Evolutionary conservation across 1,139 yeast genomes (phyloP).

Genomic region (Hemisphaericaspora subhashii): DNA sequence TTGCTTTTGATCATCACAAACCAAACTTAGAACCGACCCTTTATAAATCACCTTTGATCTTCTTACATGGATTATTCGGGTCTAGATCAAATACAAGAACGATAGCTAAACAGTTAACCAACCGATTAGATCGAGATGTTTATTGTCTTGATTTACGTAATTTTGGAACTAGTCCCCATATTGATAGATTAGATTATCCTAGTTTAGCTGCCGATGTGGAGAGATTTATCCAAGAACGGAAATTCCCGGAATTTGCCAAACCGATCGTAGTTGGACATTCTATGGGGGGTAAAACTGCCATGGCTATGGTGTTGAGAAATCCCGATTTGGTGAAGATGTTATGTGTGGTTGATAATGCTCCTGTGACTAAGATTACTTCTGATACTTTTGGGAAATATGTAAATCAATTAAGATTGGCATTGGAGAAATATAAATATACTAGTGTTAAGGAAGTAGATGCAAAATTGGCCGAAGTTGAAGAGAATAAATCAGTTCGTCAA

Average conservation of each 20-base stretch:
- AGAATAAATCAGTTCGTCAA: conserved; percentile 62
- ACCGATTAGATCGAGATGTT: conserved; percentile 46
- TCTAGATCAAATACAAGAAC: conserved; percentile 75
- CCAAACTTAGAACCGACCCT: conserved; percentile 20
- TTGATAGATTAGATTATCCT: conserved; percentile 68
- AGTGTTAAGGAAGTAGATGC: conserved; percentile 69
- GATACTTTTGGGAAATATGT: conserved; percentile 67
- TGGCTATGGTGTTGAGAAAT: conserved; percentile 76
- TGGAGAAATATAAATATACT: conserved; percentile 42
- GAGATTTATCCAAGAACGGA: conserved; percentile 54
- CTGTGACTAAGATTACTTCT: conserved; percentile 62
- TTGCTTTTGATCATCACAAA: conserved; percentile 30
- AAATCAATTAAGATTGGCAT: conserved; percentile 56
- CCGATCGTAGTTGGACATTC: conserved; percentile 88
- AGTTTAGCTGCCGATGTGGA: conserved; percentile 85
- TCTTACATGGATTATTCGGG: conserved; percentile 90
- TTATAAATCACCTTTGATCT: conserved; percentile 56
- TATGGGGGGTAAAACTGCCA: conserved; percentile 95
- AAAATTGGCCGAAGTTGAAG: conserved; percentile 62
- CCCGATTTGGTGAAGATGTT: conserved; percentile 66
- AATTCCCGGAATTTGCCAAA: conserved; percentile 31
- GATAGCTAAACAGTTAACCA: conserved; percentile 55
- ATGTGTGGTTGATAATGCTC: conserved; percentile 88
- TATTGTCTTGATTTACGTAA: conserved; percentile 83
- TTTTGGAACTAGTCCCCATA: conserved; percentile 90